Percentiles rank a stretch among this genome's conserved stretches.
Evolutionary conservation across 1,139 yeast species (phyloP).

Genomic region (Hansenula lynferdii): DNA sequence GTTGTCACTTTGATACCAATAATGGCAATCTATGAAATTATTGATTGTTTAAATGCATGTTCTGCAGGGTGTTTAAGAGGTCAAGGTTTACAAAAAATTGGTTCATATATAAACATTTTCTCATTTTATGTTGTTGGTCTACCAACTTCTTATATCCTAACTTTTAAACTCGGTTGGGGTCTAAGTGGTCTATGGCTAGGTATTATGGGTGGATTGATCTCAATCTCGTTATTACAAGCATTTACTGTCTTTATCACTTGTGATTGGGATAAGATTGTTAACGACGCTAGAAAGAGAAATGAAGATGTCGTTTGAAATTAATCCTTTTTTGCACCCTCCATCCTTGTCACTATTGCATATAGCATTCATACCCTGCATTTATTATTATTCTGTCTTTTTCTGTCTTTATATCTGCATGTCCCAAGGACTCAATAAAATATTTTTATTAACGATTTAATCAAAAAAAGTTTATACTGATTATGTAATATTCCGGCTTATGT

Average conservation of each 20-base stretch:
- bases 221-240: slow-evolving; percentile 61
- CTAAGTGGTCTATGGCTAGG: slow-evolving; percentile 87
- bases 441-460: too few species aligned
- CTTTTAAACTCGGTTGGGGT: slow-evolving; percentile 49
- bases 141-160: slow-evolving; percentile 66
- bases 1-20: slow-evolving; percentile 54
- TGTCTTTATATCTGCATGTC: too few species aligned
- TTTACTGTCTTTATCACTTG: slow-evolving; percentile 31
- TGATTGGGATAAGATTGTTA: slow-evolving; percentile 30
- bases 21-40: slow-evolving; percentile 67
- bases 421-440: too few species aligned
- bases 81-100: slow-evolving; percentile 80
- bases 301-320: slow-evolving; percentile 28
- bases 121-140: slow-evolving; percentile 69
- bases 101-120: slow-evolving; percentile 72
- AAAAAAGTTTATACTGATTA: too few species aligned
- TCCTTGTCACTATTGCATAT: too few species aligned
- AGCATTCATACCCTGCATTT: too few species aligned
- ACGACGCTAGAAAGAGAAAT: slow-evolving; percentile 34
- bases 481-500: too few species aligned
- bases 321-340: too few species aligned
- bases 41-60: slow-evolving; percentile 78
- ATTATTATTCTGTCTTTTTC: too few species aligned
- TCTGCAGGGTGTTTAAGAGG: slow-evolving; percentile 85
- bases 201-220: slow-evolving; percentile 64